These are phyloP conservation scores for Paralagenidium karlingii DNA, from an alignment of 352 stramenopile species.

Conservation along the genomic window DNA sequence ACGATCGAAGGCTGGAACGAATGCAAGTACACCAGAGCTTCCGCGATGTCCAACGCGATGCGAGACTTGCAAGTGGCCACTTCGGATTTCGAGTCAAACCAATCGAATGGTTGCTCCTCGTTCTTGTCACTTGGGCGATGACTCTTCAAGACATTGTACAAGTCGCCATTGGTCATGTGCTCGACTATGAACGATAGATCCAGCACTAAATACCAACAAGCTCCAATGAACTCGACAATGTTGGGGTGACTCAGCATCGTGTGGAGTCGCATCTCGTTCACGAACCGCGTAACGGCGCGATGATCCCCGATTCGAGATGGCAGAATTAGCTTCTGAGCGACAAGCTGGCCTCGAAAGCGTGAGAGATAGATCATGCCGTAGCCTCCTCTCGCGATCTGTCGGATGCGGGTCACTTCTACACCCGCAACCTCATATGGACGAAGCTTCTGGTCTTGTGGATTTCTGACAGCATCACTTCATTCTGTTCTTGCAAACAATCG, in stretches of 20 bases:
- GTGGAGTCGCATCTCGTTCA: slow-evolving; percentile 57
- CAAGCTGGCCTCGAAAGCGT: slow-evolving; percentile 3
- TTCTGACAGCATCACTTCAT: slow-evolving; percentile 7
- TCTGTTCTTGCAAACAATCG: slow-evolving; percentile 5
- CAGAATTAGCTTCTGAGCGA: slow-evolving; percentile 9
- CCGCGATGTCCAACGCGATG: slow-evolving; percentile 15
- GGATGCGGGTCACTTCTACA: slow-evolving; percentile 5
- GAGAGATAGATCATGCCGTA: slow-evolving; percentile 10
- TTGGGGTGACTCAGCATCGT: slow-evolving; percentile 34
- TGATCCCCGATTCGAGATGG: too few species aligned
- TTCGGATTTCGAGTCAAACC: too few species aligned
- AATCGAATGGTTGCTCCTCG: too few species aligned
- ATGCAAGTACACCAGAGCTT: slow-evolving; percentile 25
- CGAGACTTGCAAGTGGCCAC: slow-evolving; percentile 32
- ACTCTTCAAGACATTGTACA: slow-evolving; percentile 15
- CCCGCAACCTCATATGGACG: slow-evolving; percentile 2
- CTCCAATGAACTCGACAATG: slow-evolving; percentile 32
- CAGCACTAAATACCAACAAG: slow-evolving; percentile 29
- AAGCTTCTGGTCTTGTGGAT: slow-evolving; percentile 8
- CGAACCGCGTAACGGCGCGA: too few species aligned
- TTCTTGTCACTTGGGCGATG: too few species aligned
- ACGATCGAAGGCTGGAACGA: slow-evolving; percentile 25
- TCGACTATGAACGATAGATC: slow-evolving; percentile 36
- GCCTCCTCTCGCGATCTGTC: slow-evolving; percentile 6
- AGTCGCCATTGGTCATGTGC: slow-evolving; percentile 28